These are phyloP conservation scores for Hypoxylon trugodes DNA, from an alignment of 495 filamentous ascomycete genomes.

Conservation along the genomic window DNA sequence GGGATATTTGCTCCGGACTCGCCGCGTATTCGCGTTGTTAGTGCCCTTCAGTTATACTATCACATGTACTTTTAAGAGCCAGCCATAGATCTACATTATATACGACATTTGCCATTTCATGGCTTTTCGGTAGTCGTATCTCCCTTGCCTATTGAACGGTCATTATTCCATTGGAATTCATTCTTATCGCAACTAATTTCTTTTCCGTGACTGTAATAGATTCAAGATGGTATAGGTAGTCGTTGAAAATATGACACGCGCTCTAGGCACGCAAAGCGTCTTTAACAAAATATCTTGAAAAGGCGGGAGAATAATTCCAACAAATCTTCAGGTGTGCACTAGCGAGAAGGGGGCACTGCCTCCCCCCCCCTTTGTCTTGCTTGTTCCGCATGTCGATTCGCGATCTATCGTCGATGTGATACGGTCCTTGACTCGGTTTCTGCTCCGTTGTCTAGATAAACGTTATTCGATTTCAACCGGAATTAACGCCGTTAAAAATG, in stretches of 20 bases:
- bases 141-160: neutral
- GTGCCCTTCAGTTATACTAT: neutral
- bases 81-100: neutral
- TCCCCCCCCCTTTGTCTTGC: too few relatives aligned
- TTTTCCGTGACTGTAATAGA: neutral
- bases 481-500: too few relatives aligned
- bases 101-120: neutral
- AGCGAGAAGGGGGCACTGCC: neutral
- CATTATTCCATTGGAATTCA: neutral
- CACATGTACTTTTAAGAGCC: neutral
- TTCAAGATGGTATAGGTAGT: too few relatives aligned
- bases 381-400: neutral
- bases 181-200: neutral
- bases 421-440: conserved; percentile 6
- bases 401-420: conserved; percentile 2
- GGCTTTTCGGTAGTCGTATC: neutral
- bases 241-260: too few relatives aligned
- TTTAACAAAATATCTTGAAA: too few relatives aligned
- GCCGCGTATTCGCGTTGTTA: neutral
- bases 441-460: neutral
- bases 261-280: too few relatives aligned
- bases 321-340: neutral
- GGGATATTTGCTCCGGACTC: conserved; percentile 8
- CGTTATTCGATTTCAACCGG: too few relatives aligned
- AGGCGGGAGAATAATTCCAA: too few relatives aligned